These are phyloP conservation scores for Tagetes erecta DNA, from an alignment of 129 eudicot species.

Conservation along the genomic window DNA sequence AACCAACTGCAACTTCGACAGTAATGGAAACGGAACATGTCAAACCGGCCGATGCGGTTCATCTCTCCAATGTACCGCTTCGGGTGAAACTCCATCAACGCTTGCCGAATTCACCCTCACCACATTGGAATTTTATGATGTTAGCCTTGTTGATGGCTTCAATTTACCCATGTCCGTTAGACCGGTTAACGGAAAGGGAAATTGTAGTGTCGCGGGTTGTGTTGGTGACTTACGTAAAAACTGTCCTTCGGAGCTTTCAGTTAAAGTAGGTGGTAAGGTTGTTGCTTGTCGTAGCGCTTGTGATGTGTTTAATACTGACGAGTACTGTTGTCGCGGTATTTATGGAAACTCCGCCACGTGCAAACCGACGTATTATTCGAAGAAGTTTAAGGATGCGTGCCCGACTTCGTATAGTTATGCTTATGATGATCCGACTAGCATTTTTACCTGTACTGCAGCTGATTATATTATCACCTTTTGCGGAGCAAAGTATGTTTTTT, in stretches of 20 bases:
- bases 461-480: slow-evolving; percentile 63
- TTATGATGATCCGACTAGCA: slow-evolving; percentile 68
- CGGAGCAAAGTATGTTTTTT: slow-evolving; percentile 41
- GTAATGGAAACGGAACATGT: slow-evolving; percentile 52
- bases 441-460: slow-evolving; percentile 51
- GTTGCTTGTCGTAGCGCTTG: slow-evolving; percentile 69
- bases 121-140: slow-evolving; percentile 49
- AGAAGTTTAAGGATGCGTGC: slow-evolving; percentile 52
- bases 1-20: slow-evolving; percentile 63
- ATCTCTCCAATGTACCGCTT: slow-evolving; percentile 54
- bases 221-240: slow-evolving; percentile 44
- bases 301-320: slow-evolving; percentile 64
- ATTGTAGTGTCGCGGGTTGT: slow-evolving; percentile 58
- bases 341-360: slow-evolving; percentile 57
- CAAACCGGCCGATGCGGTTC: slow-evolving; percentile 62
- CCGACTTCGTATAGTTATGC: slow-evolving; percentile 73
- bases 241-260: slow-evolving; percentile 57
- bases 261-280: slow-evolving; percentile 34
- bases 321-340: slow-evolving; percentile 61
- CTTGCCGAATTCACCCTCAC: slow-evolving; percentile 69
- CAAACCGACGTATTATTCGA: slow-evolving; percentile 57
- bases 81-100: slow-evolving; percentile 64
- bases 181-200: slow-evolving; percentile 55
- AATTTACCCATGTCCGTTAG: slow-evolving; percentile 53
- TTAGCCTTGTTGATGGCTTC: slow-evolving; percentile 74